Percentiles rank a stretch among this genome's conserved stretches.
phyloP scores from a whole-genome alignment of 1,284 basidiomycete genomes.

The Tylopilus orsonianus region DNA sequence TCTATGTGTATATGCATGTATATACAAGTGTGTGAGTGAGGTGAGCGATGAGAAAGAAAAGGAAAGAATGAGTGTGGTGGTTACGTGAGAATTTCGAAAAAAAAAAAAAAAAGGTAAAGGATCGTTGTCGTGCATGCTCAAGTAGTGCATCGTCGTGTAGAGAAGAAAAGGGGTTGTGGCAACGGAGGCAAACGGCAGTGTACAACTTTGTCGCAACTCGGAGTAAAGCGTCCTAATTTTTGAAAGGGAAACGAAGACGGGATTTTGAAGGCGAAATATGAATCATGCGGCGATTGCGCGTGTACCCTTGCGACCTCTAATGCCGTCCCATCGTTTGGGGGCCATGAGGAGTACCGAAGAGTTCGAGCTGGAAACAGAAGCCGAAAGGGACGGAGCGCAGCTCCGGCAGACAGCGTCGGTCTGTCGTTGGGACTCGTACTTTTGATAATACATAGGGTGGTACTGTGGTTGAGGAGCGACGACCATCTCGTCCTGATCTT shows the following conservation, averaged over 20 bases:
- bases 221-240: constrained; percentile 23
- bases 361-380: constrained; percentile 26
- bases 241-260: constrained; percentile 4
- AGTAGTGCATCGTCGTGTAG: constrained; percentile 15
- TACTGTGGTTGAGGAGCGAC: constrained; percentile 25
- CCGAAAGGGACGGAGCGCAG: constrained; percentile 20
- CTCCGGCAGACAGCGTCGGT: constrained; percentile 14
- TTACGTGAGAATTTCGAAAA: constrained; percentile 12
- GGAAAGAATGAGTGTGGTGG: constrained; percentile 30
- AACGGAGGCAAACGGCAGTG: constrained; percentile 7
- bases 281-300: constrained; percentile 16
- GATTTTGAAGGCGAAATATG: constrained; percentile 3
- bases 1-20: constrained; percentile 42
- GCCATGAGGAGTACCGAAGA: constrained; percentile 35
- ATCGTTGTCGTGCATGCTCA: constrained; percentile 27
- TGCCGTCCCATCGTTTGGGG: constrained; percentile 18
- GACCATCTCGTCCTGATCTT: constrained; percentile 21
- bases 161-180: neutral
- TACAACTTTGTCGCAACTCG: constrained; percentile 18
- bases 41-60: constrained; percentile 12
- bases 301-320: constrained; percentile 17
- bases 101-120: constrained; percentile 21
- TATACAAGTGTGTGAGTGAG: constrained; percentile 38
- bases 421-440: constrained; percentile 8
- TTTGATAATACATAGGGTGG: constrained; percentile 14